Conservation (phyloP, 2,329 filamentous ascomycete genomes). For the Penicillium sp. region DNA sequence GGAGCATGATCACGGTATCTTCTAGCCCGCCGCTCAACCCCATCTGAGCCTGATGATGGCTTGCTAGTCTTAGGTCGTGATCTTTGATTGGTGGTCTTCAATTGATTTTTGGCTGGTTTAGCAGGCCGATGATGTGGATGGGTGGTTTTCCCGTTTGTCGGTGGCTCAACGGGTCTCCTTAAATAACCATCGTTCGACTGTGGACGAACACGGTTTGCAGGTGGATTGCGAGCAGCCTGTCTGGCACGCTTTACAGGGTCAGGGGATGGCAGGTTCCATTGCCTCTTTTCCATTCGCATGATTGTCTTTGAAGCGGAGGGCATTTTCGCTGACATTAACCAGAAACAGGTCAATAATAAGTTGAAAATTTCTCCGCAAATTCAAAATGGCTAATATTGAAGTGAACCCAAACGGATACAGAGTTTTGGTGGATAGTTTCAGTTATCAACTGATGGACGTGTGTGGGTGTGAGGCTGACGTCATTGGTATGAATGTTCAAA, state of each 20-base stretch:
- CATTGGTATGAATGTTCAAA: background rate
- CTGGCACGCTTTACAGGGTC: background rate
- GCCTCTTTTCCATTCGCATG: background rate
- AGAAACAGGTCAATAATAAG: background rate
- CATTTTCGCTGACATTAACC: background rate
- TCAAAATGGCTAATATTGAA: background rate
- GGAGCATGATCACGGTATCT: slow-evolving; percentile 47
- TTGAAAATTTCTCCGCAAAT: rapidly evolving
- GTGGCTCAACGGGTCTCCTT: background rate
- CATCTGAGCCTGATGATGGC: background rate
- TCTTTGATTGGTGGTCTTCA: background rate
- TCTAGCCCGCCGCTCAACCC: slow-evolving; percentile 41
- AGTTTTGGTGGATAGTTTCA: background rate
- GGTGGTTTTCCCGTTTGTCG: background rate
- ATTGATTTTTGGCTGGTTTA: background rate
- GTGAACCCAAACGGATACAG: background rate
- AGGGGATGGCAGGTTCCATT: too few relatives aligned
- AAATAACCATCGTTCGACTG: background rate
- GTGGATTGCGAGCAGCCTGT: background rate
- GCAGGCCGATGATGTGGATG: background rate
- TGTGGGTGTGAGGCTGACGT: background rate
- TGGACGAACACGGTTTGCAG: background rate
- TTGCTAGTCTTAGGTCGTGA: background rate
- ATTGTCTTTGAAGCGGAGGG: background rate
- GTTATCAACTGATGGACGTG: background rate